Evolutionary conservation across 1,284 basidiomycete species (phyloP).

Genomic region (Leccinum insigne): DNA sequence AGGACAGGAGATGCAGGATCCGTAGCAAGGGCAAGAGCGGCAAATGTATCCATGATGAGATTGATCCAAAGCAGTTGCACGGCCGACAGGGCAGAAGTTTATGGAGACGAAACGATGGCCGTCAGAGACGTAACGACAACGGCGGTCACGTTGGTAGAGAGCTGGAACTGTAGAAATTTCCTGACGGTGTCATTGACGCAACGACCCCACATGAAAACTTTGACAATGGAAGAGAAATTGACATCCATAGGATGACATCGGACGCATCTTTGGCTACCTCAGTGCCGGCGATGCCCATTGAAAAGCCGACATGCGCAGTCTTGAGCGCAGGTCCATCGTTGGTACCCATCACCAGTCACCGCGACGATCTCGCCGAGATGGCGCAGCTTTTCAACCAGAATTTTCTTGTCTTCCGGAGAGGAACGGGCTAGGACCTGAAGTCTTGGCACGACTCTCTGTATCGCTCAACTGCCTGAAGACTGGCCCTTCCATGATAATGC

Average conservation of each 20-base stretch:
- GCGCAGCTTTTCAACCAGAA: conserved; percentile 90
- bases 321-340: conserved; percentile 98
- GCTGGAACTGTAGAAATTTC: conserved; percentile 98
- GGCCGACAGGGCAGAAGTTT: too few relatives aligned
- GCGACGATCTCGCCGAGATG: conserved; percentile 91
- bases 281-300: conserved; percentile 98
- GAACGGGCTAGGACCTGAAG: conserved; percentile 91
- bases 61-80: too few relatives aligned
- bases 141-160: conserved; percentile 95
- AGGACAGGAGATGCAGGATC: too few relatives aligned
- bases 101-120: conserved; percentile 68
- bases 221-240: conserved; percentile 95
- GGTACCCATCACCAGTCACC: conserved; percentile 96
- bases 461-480: conserved; percentile 62
- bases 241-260: conserved; percentile 99
- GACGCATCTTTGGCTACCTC: conserved; percentile 99
- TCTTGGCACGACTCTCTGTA: conserved; percentile 60
- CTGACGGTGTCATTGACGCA: conserved; percentile 97
- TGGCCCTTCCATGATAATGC: conserved; percentile 97
- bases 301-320: conserved; percentile 92
- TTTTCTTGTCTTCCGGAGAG: conserved; percentile 95
- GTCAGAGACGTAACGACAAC: conserved; percentile 94
- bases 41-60: too few relatives aligned
- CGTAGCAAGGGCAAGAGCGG: background rate
- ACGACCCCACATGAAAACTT: conserved; percentile 98